Base-by-base conservation (phyloP, 306 rosid species). In the Mimosa bimucronata region DNA sequence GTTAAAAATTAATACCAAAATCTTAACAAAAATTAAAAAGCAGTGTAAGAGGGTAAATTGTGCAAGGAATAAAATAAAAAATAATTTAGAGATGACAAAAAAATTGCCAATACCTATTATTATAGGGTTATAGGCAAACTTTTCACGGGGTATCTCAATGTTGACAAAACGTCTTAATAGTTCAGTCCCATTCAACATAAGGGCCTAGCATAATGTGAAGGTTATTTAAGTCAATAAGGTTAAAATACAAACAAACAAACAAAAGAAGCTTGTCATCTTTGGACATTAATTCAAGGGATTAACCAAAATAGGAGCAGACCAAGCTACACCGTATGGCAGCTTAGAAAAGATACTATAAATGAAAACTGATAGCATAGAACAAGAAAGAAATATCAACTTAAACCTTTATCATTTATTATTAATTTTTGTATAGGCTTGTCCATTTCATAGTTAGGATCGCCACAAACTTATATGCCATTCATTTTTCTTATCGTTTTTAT, bases 171-270 rank as follows among this genome's bases (percentile, higher is more conserved):
- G 87, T 41, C 55, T 45, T 62, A 80, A 71, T 11, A 84, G 34
- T 21, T 64, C 79, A 23, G 40, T 80, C 50, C 69, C 53, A 76
- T 84, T 34, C 84, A 84, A 76, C 55, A 65, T 53, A 66, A 80
- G 84, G 62, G 87, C 87, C 87, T 84, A 26, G 2, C 61, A 65
- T 76, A 19, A 80, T 40, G 44, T 10, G 16, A 79, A 79, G 12
- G 71, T 44, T 62, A 46, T 71, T 67, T 28, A 76, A 52, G 79
- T 71, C 53, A 78, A 45, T 7, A 52, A 11, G 21, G 34, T 69
- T 69, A 10, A 13, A 12, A 71, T 71, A 37, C 9, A 31, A 60
- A 15, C 70, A n/a, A n/a, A n/a, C n/a, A 75, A 75, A 16, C 4
- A 15, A 26, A 61, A 40, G 61, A 62, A 28, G 42, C 52, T 9